Evolutionary conservation across 2,329 filamentous ascomycete species (phyloP).

Genomic region (Aureobasidium melanogenum): DNA sequence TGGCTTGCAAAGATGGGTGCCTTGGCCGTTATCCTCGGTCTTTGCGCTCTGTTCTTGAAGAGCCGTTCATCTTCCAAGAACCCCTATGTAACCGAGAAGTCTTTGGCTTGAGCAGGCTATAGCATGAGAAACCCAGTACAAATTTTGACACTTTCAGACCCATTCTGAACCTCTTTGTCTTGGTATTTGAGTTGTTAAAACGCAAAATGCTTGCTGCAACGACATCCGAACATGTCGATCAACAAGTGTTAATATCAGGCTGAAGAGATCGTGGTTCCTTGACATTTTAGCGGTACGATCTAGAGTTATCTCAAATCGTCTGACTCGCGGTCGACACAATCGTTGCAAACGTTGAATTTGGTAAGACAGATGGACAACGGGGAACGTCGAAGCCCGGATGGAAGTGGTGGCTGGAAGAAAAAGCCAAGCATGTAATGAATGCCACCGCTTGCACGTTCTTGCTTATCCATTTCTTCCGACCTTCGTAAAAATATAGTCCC

Average conservation of each 20-base stretch:
- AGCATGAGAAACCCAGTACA: neutral
- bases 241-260: neutral
- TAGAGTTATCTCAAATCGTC: neutral
- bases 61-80: conserved; percentile 19
- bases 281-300: neutral
- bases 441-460: neutral
- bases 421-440: neutral
- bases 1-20: conserved; percentile 37
- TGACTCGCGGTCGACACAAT: neutral
- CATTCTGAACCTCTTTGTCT: neutral
- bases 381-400: neutral
- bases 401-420: neutral
- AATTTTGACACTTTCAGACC: neutral
- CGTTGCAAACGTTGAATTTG: neutral
- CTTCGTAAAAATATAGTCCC: neutral
- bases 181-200: too few relatives aligned
- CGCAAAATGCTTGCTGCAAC: neutral
- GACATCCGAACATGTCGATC: neutral
- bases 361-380: conserved; percentile 2
- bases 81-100: conserved; percentile 1
- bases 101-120: conserved; percentile 6
- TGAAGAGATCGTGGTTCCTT: neutral
- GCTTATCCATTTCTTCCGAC: neutral
- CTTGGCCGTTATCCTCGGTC: conserved; percentile 33
- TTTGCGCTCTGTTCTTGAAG: conserved; percentile 33